Evolutionary conservation across 192 early-diverging fungal species (phyloP), one percentile per base, ranked within the genome.

Genomic region (Spinellus fusiger): DNA sequence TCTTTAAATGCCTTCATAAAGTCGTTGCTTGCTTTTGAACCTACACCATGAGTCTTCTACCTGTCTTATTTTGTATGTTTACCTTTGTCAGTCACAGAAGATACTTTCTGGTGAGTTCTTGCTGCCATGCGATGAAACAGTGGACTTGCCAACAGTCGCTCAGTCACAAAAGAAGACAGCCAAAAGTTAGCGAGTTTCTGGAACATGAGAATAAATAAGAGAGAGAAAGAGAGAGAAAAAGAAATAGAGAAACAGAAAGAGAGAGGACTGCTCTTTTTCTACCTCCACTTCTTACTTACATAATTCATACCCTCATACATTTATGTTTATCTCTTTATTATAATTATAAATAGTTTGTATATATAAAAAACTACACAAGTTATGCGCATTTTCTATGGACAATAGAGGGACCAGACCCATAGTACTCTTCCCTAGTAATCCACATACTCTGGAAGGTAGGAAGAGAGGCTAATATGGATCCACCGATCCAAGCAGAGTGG

Each of bases 401-500:
- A 59, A 66, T 66, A 35, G 64, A 66, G 23, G 64, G 64, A 66
- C 64, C 64, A 59, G 49, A 52, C 40, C 59, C 64, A 31, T 66
- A 55, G 37, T 66, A 66, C 37, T 66, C 64, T 82, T 91, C 87
- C 87, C 93, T 95, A 51, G 93, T 91, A 77, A 95, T 90, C 94
- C 94, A 98, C 94, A 95, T 92, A 75, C 93, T 88, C 78, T 96
- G 94, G 93, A 98, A 98, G 72, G 94, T 95, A 47, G 94, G 93
- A 58, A 96, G 88, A 32, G 95, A 96, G 54, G 95, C 93, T 32
- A 98, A 80, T 59, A 98, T 96, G 61, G 94, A 95, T 51, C 95
- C 95, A 83, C 95, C 95, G 71, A 98, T 95, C 94, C 95, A 98
- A 80, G 92, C 96, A 60, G 96, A 96, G 90, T 95, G 95, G 81